Evolutionary conservation across 495 filamentous ascomycete species (phyloP), one percentile per base, ranked within the genome.

Genomic region (Neurospora hispaniola): DNA sequence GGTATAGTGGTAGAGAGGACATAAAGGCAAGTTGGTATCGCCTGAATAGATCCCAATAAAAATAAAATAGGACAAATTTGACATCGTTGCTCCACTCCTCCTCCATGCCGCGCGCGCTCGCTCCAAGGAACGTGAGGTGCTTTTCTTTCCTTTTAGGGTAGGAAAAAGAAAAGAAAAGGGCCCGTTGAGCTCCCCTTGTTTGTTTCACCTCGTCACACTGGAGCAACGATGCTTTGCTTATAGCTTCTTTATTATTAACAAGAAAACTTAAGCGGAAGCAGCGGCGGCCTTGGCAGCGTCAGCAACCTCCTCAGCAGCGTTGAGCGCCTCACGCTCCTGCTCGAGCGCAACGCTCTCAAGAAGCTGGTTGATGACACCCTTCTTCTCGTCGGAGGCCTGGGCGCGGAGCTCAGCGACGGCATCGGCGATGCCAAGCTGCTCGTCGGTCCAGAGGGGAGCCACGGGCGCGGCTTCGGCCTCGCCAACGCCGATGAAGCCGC

Each of bases 401-500:
- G 84, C 80, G 78, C 86, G 85, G 80, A 89, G 85, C 76, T 86
- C 83, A 42, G 80, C 75, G 38, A 84, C 76, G n/a, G 85, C 76
- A 38, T 88, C 81, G 40, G 84, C 83, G 72, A 97, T 84, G 40
- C 90, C 93, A 62, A 98, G 87, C 85, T 98, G 95, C 76, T 88
- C 84, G 76, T 96, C 89, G 27, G 93, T 92, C 95, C 95, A 98
- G 42, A 98, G 90, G 76, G 89, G 84, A 74, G 84, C 85, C 4
- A 73, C 75, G 59, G 86, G 84, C 12, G 86, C 83, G 16, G 85
- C 85, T 6, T 85, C 87, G 62, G 90, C 83, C 42, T 91, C 90
- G 38, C 95, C 95, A 23, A 98, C 95, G 48, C 95, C 95, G 70
- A 97, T 93, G 77, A 97, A 97, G 5, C 96, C 96, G 9, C 96